Evolutionary conservation across 352 stramenopile genomes (phyloP), one percentile per base, ranked within the genome.

Genomic region (Phytophthora rubi): DNA sequence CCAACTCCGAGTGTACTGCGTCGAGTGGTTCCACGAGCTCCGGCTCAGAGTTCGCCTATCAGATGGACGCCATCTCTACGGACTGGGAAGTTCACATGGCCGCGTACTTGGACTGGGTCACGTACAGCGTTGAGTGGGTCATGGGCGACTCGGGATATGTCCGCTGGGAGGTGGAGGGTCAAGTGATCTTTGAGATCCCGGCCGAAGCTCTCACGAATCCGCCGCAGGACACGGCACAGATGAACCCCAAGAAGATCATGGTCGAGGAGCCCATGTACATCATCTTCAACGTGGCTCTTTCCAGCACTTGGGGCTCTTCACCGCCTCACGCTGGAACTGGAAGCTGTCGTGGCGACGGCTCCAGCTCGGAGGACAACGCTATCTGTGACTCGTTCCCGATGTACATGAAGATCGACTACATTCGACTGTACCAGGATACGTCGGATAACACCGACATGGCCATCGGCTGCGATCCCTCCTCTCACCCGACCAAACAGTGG

Each of bases 41-140:
- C 0, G 60, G 56, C 18, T 77, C 66, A 0, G 55, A 76, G 30
- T 90, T 86, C 35, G 58, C 59, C 39, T 90, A 90, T 47, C 85
- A 98, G 64, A 95, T 97, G 55, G 96, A 99, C 76, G 94, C 93
- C 2, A 90, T 98, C 23, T 97, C 92, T 28, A 84, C 85, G 32
- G 94, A 97, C 61, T 93, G 92, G 74, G 80, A 90, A 42, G 64
- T 98, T 1, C 88, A 86, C 44, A 69, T 86, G 15, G 77, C 60
- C 9, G 96, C 74, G 65, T 96, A 95, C 76, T 79, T 80, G 76
- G 95, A 87, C 60, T 96, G 86, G 71, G 57, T 86, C 18, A 74
- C 70, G 28, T 89, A 87, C 65, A 76, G 80, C 42, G 49, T 89
- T n/a, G 79, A 89, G 44, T 89, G 81, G 81, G 81, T 84, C 45